phyloP scores from a whole-genome alignment of 345 rosid genomes.

The Salix purpurea region DNA sequence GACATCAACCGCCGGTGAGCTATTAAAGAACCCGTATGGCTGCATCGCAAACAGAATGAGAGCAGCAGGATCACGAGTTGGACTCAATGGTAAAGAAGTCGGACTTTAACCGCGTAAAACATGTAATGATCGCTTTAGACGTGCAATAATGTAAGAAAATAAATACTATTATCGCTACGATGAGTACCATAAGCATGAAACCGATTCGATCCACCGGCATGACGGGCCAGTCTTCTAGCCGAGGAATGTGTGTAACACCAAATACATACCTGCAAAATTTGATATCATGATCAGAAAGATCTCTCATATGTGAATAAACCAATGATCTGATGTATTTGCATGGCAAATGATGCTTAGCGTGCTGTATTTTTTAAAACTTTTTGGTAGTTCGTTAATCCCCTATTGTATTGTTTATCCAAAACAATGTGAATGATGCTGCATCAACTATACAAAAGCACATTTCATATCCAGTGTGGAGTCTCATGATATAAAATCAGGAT shows the following conservation, averaged over 20 bases:
- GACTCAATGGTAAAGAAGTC: no score
- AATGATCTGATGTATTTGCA: not conserved
- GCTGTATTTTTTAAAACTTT: no score
- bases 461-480: no score
- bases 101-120: not conserved
- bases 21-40: constrained; percentile 95
- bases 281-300: not conserved
- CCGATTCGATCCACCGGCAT: constrained; percentile 90
- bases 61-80: not conserved
- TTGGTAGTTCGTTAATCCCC: no score
- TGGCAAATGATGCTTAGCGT: not conserved
- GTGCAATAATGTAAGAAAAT: not conserved
- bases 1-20: constrained; percentile 92
- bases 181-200: constrained; percentile 65
- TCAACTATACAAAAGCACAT: no score
- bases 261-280: constrained; percentile 64
- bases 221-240: constrained; percentile 96
- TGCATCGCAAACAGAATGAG: constrained; percentile 22
- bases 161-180: not conserved
- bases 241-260: constrained; percentile 81
- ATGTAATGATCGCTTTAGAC: not conserved
- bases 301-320: not conserved
- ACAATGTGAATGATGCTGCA: not conserved
- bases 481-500: not conserved
- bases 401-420: not conserved